These are phyloP conservation scores for Monosporascus ibericus DNA, from an alignment of 2,329 filamentous ascomycete species.

Conservation along the genomic window DNA sequence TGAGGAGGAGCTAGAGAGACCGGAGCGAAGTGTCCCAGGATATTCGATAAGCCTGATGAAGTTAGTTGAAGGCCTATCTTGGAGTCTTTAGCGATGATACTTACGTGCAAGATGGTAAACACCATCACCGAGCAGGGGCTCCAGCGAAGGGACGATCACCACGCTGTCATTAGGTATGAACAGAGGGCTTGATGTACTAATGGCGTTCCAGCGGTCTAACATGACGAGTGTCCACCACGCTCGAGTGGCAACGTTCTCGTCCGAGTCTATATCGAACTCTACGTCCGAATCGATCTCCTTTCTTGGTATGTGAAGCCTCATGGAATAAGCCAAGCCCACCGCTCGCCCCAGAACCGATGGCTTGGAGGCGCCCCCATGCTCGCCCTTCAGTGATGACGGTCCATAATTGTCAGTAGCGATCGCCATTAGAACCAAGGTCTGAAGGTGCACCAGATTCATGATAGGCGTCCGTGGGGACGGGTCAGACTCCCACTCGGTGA, in stretches of 20 bases:
- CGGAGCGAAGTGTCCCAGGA: conserved; percentile 49
- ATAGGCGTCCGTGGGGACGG: conserved; percentile 30
- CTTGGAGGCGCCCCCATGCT: conserved; percentile 41
- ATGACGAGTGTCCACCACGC: conserved; percentile 69
- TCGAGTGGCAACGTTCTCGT: conserved; percentile 55
- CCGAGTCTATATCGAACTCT: conserved; percentile 50
- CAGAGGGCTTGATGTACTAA: conserved; percentile 56
- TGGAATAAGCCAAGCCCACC: conserved; percentile 57
- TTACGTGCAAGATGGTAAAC: conserved; percentile 61
- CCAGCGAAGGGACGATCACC: conserved; percentile 54
- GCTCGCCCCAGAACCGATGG: conserved; percentile 57
- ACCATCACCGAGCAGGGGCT: conserved; percentile 53
- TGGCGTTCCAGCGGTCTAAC: conserved; percentile 68
- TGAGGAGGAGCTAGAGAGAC: conserved; percentile 37
- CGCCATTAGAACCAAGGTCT: conserved; percentile 60
- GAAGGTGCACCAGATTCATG: conserved; percentile 54
- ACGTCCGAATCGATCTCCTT: conserved; percentile 31
- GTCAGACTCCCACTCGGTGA: conserved; percentile 46
- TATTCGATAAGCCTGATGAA: conserved; percentile 47
- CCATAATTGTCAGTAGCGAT: conserved; percentile 59
- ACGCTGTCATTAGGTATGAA: conserved; percentile 58
- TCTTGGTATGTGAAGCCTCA: conserved; percentile 50
- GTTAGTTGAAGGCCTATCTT: no score
- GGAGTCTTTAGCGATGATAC: conserved; percentile 21
- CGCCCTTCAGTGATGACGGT: conserved; percentile 31